A percentile compares a stretch with the other conserved stretches of the same genome.
Evolutionary conservation across 2,329 filamentous ascomycete genomes (phyloP).

Genomic region (Sordariomycetes sp.): DNA sequence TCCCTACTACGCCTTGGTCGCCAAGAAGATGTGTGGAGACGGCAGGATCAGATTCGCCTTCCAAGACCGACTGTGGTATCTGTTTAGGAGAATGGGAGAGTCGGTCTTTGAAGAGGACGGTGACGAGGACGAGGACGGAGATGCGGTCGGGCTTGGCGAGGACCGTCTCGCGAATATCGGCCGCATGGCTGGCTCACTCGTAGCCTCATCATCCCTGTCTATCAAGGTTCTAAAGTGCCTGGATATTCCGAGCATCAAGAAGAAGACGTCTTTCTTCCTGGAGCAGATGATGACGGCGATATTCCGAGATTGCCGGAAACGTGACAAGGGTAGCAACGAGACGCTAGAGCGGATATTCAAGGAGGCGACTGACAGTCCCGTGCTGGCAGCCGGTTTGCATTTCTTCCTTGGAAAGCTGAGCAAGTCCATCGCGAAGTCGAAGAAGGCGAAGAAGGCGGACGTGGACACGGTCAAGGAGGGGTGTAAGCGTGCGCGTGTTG

Average conservation of each 20-base stretch:
- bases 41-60: slow-evolving; percentile 71
- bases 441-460: slow-evolving; percentile 27
- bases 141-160: slow-evolving; percentile 31
- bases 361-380: slow-evolving; percentile 47
- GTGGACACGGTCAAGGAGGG: slow-evolving; percentile 31
- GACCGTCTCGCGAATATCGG: slow-evolving; percentile 37
- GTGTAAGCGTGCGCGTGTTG: slow-evolving; percentile 26
- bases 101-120: slow-evolving; percentile 52
- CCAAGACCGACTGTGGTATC: slow-evolving; percentile 74
- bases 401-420: slow-evolving; percentile 69
- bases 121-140: slow-evolving; percentile 41
- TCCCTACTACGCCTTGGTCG: slow-evolving; percentile 83
- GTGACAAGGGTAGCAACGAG: slow-evolving; percentile 31
- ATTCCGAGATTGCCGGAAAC: slow-evolving; percentile 46
- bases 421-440: slow-evolving; percentile 41
- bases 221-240: slow-evolving; percentile 51
- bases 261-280: slow-evolving; percentile 64
- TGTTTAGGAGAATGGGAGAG: slow-evolving; percentile 80
- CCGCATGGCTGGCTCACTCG: slow-evolving; percentile 37
- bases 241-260: slow-evolving; percentile 65
- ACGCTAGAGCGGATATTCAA: slow-evolving; percentile 54
- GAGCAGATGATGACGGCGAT: slow-evolving; percentile 69
- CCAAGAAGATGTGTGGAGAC: slow-evolving; percentile 62
- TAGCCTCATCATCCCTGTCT: slow-evolving; percentile 29
- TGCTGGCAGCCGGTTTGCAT: slow-evolving; percentile 60